A percentile compares a stretch with the other conserved stretches of the same genome.
phyloP scores from a whole-genome alignment of 2,329 filamentous ascomycete genomes.

The Pleurostoma richardsiae region DNA sequence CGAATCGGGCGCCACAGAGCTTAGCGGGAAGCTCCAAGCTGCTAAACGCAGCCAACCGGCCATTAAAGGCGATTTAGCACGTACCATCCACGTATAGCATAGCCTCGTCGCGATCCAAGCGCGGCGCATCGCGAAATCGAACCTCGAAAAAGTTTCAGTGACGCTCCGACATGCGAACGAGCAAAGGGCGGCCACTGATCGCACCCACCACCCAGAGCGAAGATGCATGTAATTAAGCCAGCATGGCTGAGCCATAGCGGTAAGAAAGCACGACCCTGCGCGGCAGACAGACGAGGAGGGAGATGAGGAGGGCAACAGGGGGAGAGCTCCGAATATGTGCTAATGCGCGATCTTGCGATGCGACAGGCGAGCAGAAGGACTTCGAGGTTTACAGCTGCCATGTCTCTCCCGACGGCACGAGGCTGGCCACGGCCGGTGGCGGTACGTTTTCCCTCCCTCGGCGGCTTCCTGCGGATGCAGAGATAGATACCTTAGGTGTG shows the following conservation, averaged over 20 bases:
- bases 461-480: too few relatives aligned
- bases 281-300: neutral
- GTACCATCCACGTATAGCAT: neutral
- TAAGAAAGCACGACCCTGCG: constrained; percentile 30
- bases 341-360: constrained; percentile 8
- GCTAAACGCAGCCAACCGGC: neutral
- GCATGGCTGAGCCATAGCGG: constrained; percentile 93
- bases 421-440: constrained; percentile 90
- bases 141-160: neutral
- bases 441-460: constrained; percentile 44
- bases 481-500: too few relatives aligned
- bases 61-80: neutral
- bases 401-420: constrained; percentile 87
- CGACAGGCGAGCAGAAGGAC: constrained; percentile 85
- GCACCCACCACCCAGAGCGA: constrained; percentile 14
- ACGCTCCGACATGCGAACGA: neutral
- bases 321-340: neutral
- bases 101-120: constrained; percentile 3
- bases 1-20: neutral
- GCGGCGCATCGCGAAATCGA: constrained; percentile 3
- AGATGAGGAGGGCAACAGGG: too few relatives aligned
- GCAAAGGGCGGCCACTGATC: neutral
- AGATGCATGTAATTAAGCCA: constrained; percentile 87
- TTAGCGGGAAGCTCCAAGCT: too few relatives aligned
- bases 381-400: constrained; percentile 99